These are phyloP conservation scores for Lithohypha guttulata DNA, from an alignment of 2,329 filamentous ascomycete species.

Conservation along the genomic window DNA sequence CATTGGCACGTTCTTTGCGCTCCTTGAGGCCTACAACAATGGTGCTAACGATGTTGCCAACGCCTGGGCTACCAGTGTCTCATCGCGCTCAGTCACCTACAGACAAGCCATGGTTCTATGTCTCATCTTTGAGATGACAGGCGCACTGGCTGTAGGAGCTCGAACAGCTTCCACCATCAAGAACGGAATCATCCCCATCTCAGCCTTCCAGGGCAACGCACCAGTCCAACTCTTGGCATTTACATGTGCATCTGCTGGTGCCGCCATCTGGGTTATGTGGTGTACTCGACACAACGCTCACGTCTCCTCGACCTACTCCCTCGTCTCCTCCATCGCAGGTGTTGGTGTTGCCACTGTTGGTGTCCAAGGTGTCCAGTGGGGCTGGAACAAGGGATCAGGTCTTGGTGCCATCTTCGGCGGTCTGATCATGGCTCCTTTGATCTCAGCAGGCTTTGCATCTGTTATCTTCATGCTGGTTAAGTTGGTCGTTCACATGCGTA, in stretches of 20 bases:
- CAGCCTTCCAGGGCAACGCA: slow-evolving; percentile 49
- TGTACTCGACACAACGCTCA: slow-evolving; percentile 63
- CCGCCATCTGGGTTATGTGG: slow-evolving; percentile 69
- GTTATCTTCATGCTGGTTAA: slow-evolving; percentile 66
- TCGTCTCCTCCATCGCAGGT: slow-evolving; percentile 58
- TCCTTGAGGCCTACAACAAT: slow-evolving; percentile 70
- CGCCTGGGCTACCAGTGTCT: slow-evolving; percentile 70
- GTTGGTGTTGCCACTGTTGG: slow-evolving; percentile 59
- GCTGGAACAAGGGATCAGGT: slow-evolving; percentile 58
- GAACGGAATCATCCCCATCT: slow-evolving; percentile 59
- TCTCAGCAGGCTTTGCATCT: slow-evolving; percentile 54
- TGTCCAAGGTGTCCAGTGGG: slow-evolving; percentile 53
- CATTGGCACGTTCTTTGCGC: slow-evolving; percentile 64
- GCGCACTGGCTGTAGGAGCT: slow-evolving; percentile 56
- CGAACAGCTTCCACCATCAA: slow-evolving; percentile 69
- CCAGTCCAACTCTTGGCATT: slow-evolving; percentile 60
- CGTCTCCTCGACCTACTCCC: slow-evolving; percentile 62
- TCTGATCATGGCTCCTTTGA: slow-evolving; percentile 58
- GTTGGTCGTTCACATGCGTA: slow-evolving; percentile 57
- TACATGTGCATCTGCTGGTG: slow-evolving; percentile 52
- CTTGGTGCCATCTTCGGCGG: slow-evolving; percentile 63
- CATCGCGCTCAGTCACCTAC: slow-evolving; percentile 65
- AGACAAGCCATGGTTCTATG: slow-evolving; percentile 57
- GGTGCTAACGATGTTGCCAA: slow-evolving; percentile 80
- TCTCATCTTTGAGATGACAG: slow-evolving; percentile 56